Evolutionary conservation across 83 land plant genomes (phyloP), one percentile per base, ranked within the genome.

Genomic region (Thuja plicata): DNA sequence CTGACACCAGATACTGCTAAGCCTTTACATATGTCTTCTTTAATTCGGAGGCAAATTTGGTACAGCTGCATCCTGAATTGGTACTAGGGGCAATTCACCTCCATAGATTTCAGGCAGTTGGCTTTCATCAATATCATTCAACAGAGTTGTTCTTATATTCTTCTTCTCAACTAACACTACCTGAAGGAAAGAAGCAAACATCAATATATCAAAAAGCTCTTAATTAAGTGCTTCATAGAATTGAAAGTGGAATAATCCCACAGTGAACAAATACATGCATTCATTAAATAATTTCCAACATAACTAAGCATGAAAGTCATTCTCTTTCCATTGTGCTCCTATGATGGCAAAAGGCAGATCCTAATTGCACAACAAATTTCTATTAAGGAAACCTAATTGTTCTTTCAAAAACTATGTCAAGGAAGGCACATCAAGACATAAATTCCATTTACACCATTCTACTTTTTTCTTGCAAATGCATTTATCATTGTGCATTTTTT

Each of bases 91-190:
- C 77, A 90, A 83, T 84, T 90, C 92, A 0, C 98, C 98, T 80
- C 98, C 98, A 88, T 94, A 95, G 19, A 73, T 88, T 0, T 92
- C 96, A 71, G 98, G 97, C 21, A 97, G 91, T 87, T 97, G 96
- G 86, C 90, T 92, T 92, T 91, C 95, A 88, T 95, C 96, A 80
- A 97, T 97, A 71, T 94, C 98, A 74, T 88, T 73, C 43, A 97
- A 91, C 89, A 97, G 91, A 4, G 94, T 94, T 13, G 93, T 78
- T 62, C 87, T 87, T 73, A 94, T 37, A 16, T 90, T 84, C 76
- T 95, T 93, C 84, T 95, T 89, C 62, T 95, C 98, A 41, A 96
- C 94, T 86, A 95, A 94, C 3, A 90, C 54, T 21, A 97, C 91
- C 98, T 95, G 94, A 87, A 74, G 21, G 57, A 35, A 48, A 32